phyloP scores from a whole-genome alignment of 345 rosid species.

The Streptanthus diversifolius region DNA sequence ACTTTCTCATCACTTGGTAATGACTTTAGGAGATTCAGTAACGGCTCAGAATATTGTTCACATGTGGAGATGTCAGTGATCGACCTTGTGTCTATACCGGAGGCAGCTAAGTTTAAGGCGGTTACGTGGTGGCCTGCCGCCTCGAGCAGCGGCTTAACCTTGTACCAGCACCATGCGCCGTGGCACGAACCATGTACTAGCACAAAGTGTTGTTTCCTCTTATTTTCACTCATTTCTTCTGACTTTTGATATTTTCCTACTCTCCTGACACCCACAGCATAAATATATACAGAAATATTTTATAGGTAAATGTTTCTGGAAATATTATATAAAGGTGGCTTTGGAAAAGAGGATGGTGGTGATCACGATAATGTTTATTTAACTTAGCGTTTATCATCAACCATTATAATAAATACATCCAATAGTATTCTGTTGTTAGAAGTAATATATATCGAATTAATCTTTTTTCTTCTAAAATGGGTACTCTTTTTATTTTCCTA shows the following conservation, averaged over 20 bases:
- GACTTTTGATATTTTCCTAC: background rate
- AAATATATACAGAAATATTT: background rate
- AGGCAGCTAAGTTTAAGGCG: conserved; percentile 46
- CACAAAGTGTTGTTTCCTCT: conserved; percentile 43
- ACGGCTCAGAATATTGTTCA: conserved; percentile 45
- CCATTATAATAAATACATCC: background rate
- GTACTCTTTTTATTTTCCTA: too few species aligned
- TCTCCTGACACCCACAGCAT: background rate
- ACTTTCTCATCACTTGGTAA: conserved; percentile 41
- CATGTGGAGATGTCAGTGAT: conserved; percentile 45
- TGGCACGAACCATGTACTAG: conserved; percentile 59
- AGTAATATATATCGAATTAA: too few species aligned
- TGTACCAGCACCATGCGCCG: conserved; percentile 71
- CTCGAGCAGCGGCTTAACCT: conserved; percentile 51
- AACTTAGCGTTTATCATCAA: background rate
- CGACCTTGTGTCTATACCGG: conserved; percentile 42
- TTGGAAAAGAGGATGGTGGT: background rate
- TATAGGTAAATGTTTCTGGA: background rate
- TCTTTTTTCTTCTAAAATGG: too few species aligned
- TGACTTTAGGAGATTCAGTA: conserved; percentile 33
- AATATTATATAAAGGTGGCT: background rate
- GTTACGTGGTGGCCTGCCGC: conserved; percentile 49
- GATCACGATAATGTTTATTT: background rate
- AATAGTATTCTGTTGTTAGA: background rate
- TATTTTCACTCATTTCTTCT: conserved; percentile 16